phyloP scores from a whole-genome alignment of 768 basidiomycete species.

The Hebeloma cylindrosporum region DNA sequence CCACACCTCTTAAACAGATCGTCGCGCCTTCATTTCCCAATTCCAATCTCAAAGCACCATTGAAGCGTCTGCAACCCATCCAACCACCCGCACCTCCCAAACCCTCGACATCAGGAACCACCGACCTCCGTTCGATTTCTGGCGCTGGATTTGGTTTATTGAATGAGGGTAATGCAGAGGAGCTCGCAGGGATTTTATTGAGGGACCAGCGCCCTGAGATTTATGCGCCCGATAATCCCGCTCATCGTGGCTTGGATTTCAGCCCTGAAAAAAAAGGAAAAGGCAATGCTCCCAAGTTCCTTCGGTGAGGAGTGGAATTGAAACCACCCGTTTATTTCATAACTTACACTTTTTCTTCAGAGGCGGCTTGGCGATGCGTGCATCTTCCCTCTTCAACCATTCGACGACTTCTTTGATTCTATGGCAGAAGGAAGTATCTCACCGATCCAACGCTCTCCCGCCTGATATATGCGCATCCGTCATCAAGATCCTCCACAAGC shows the following conservation, averaged over 20 bases:
- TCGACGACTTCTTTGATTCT: conserved; percentile 46
- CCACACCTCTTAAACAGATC: conserved; percentile 7
- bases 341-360: conserved; percentile 29
- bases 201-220: conserved; percentile 44
- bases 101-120: conserved; percentile 19
- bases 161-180: conserved; percentile 38
- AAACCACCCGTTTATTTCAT: not conserved
- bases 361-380: conserved; percentile 56
- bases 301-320: conserved; percentile 39
- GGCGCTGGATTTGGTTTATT: conserved; percentile 53
- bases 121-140: conserved; percentile 48
- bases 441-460: conserved; percentile 31
- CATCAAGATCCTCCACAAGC: conserved; percentile 39
- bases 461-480: conserved; percentile 47
- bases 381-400: conserved; percentile 42
- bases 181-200: conserved; percentile 53
- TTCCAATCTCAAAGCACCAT: conserved; percentile 7
- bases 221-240: conserved; percentile 31
- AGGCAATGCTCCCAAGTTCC: conserved; percentile 43
- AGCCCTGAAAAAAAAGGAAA: conserved; percentile 56
- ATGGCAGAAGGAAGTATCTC: conserved; percentile 50
- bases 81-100: conserved; percentile 29
- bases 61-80: conserved; percentile 23
- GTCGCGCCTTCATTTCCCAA: conserved; percentile 5
- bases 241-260: conserved; percentile 51